phyloP scores from a whole-genome alignment of 208 protist species.

The Leishmania amazonensis region DNA sequence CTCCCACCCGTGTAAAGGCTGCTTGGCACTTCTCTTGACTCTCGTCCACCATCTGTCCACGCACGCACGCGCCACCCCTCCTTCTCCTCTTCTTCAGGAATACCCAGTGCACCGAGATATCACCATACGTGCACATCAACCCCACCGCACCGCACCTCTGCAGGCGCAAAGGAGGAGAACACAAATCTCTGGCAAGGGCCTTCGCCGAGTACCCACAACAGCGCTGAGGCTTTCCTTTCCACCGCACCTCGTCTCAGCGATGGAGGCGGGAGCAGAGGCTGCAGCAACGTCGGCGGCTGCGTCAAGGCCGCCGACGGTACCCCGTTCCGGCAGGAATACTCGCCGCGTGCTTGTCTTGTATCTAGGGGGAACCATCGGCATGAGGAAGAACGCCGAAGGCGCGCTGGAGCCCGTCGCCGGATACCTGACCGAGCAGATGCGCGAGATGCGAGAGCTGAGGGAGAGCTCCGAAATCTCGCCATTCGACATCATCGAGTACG shows the following conservation, averaged over 20 bases:
- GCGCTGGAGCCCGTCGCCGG: constrained; percentile 61
- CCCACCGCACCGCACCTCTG: background rate
- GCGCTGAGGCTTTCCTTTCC: background rate
- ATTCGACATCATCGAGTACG: constrained; percentile 86
- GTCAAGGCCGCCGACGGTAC: background rate
- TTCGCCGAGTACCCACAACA: background rate
- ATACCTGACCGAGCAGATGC: constrained; percentile 74
- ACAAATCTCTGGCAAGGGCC: background rate
- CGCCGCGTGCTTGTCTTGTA: constrained; percentile 83
- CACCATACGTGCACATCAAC: background rate
- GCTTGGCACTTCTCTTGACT: background rate
- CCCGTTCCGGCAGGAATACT: background rate
- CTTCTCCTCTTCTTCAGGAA: background rate
- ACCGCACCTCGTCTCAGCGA: background rate
- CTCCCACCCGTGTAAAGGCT: background rate
- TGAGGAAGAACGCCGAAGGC: constrained; percentile 78
- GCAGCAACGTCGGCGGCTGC: background rate
- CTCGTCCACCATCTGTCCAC: background rate
- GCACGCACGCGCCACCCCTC: background rate
- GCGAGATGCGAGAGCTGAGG: constrained; percentile 60
- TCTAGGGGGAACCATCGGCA: constrained; percentile 89
- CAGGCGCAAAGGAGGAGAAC: background rate
- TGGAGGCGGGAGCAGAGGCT: background rate
- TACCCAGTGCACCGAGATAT: background rate
- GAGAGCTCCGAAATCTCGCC: constrained; percentile 45